Conservation (phyloP, 2,329 filamentous ascomycete genomes). For the Ascochyta clinopodiicola region DNA sequence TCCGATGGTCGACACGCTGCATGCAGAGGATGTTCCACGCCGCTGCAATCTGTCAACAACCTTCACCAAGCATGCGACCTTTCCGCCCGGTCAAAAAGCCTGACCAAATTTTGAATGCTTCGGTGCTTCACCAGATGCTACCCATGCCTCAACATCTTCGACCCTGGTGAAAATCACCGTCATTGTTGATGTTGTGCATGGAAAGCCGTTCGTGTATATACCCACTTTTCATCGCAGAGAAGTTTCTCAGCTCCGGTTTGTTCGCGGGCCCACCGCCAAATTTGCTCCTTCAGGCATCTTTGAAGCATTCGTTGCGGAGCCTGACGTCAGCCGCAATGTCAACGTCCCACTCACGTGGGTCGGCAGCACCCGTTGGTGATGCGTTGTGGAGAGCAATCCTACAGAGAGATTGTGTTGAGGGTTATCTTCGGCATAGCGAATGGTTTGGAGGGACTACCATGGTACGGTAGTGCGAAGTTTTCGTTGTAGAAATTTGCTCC, state of each 20-base stretch:
- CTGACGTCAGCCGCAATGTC: slow-evolving; percentile 10
- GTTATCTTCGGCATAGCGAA: slow-evolving; percentile 9
- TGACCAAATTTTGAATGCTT: slow-evolving; percentile 8
- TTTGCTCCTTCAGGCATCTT: slow-evolving; percentile 7
- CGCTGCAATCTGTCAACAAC: neutral
- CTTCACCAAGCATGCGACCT: neutral
- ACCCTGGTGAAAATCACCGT: slow-evolving; percentile 8
- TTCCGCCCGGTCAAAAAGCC: slow-evolving; percentile 8
- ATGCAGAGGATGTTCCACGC: slow-evolving; percentile 3
- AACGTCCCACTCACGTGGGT: slow-evolving; percentile 15
- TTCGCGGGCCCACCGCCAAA: slow-evolving; percentile 17
- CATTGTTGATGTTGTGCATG: slow-evolving; percentile 13
- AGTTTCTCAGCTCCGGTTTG: slow-evolving; percentile 19
- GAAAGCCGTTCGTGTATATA: slow-evolving; percentile 5
- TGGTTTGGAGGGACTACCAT: slow-evolving; percentile 1
- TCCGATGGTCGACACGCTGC: neutral
- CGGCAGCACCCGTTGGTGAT: slow-evolving; percentile 15
- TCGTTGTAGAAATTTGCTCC: slow-evolving; percentile 11
- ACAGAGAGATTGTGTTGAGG: slow-evolving; percentile 10
- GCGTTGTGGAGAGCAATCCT: slow-evolving; percentile 4
- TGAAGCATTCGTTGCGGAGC: slow-evolving; percentile 4
- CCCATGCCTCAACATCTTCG: neutral
- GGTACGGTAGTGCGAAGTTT: slow-evolving; percentile 4
- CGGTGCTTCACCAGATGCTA: slow-evolving; percentile 3
- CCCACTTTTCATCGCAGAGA: slow-evolving; percentile 18